A percentile compares a stretch with the other conserved stretches of the same genome.
Evolutionary conservation across 1,284 basidiomycete genomes (phyloP).

Genomic region (Fistulinella staudtii): DNA sequence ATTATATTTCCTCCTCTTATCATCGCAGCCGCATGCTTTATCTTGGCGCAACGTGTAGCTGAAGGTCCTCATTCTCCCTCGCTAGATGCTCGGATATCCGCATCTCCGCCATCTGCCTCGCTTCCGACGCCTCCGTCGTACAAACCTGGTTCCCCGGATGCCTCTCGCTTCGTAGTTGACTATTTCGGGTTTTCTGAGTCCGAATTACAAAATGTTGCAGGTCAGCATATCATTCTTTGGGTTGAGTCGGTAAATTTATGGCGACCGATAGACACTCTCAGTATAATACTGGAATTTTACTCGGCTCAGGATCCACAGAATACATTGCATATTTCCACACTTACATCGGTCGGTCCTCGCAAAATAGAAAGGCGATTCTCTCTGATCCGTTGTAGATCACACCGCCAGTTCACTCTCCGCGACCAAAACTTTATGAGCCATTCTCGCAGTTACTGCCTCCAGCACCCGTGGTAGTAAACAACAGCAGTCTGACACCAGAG

Average conservation of each 20-base stretch:
- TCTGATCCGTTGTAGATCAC: slow-evolving; percentile 19
- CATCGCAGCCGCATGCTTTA: slow-evolving; percentile 69
- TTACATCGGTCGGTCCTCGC: slow-evolving; percentile 45
- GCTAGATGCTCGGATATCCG: slow-evolving; percentile 65
- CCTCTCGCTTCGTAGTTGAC: slow-evolving; percentile 61
- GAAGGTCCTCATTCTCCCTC: slow-evolving; percentile 71
- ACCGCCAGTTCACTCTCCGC: slow-evolving; percentile 25
- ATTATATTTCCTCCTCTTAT: slow-evolving; percentile 62
- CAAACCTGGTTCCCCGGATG: slow-evolving; percentile 66
- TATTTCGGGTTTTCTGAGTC: slow-evolving; percentile 58
- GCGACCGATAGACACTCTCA: slow-evolving; percentile 49
- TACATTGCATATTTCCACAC: slow-evolving; percentile 45
- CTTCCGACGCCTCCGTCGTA: slow-evolving; percentile 72
- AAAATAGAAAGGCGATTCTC: slow-evolving; percentile 1
- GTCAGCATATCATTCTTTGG: slow-evolving; percentile 35
- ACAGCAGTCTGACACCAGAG: slow-evolving; percentile 51
- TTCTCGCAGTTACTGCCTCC: slow-evolving; percentile 30
- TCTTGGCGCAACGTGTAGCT: slow-evolving; percentile 64
- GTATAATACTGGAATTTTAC: slow-evolving; percentile 71
- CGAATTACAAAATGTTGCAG: slow-evolving; percentile 56
- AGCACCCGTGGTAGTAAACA: slow-evolving; percentile 26
- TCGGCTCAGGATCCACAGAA: slow-evolving; percentile 51
- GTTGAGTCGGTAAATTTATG: slow-evolving; percentile 11
- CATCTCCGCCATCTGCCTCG: slow-evolving; percentile 56
- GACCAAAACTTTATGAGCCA: slow-evolving; percentile 29